A percentile compares a stretch with the other conserved stretches of the same genome.
These are phyloP conservation scores for Quercus phellos DNA, from an alignment of 331 rosid species.

Conservation along the genomic window DNA sequence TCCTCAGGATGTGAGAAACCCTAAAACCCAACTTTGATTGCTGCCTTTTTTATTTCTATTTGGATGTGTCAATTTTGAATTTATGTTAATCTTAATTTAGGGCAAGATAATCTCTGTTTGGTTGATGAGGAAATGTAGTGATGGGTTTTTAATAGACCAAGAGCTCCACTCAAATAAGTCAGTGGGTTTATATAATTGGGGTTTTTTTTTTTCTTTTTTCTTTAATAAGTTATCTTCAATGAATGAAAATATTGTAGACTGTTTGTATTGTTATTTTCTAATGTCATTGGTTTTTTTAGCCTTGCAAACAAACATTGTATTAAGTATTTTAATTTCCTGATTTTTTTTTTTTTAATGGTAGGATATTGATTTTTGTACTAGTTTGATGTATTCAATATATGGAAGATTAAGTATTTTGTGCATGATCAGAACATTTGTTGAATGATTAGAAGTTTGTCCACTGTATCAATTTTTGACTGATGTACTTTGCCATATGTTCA, in stretches of 20 bases:
- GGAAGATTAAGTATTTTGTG: no score
- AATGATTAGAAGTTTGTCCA: not conserved
- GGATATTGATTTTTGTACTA: not conserved
- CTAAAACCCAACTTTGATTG: no score
- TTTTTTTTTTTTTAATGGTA: not conserved
- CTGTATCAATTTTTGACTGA: not conserved
- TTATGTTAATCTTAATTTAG: not conserved
- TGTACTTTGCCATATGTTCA: not conserved
- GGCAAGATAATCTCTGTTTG: not conserved
- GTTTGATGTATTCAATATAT: not conserved
- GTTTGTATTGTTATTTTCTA: no score
- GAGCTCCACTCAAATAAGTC: no score
- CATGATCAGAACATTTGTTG: no score
- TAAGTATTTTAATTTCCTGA: not conserved
- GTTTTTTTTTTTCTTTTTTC: not conserved
- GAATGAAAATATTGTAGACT: not conserved
- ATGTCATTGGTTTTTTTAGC: no score
- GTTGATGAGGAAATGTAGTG: not conserved
- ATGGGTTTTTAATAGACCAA: not conserved
- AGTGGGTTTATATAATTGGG: no score
- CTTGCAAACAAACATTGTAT: not conserved
- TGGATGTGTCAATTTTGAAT: not conserved
- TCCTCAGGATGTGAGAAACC: constrained; percentile 46
- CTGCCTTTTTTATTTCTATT: not conserved
- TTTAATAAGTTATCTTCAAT: not conserved